A percentile compares a stretch with the other conserved stretches of the same genome.
phyloP scores from a whole-genome alignment of 768 basidiomycete genomes.

The Chalciporus piperatus region DNA sequence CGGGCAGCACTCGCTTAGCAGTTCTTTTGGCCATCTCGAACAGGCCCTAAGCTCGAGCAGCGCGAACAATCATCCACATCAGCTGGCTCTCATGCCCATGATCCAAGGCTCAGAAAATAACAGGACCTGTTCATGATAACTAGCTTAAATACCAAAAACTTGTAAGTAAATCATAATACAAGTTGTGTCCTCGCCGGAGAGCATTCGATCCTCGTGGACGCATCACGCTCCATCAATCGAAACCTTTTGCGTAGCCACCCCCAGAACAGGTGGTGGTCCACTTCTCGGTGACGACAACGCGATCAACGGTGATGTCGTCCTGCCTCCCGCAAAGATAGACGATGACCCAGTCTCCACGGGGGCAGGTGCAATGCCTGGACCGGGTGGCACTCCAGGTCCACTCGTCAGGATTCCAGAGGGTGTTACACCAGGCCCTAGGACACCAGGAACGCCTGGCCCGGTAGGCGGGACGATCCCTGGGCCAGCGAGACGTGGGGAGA shows the following conservation, averaged over 20 bases:
- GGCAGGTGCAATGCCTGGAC: conserved; percentile 27
- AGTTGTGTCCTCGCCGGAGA: not conserved
- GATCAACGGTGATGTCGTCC: conserved; percentile 27
- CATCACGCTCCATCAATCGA: conserved; percentile 19
- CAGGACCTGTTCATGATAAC: not conserved
- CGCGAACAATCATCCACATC: no score
- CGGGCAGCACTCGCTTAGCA: no score
- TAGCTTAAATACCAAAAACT: not conserved
- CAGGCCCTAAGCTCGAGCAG: no score
- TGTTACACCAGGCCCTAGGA: conserved; percentile 23
- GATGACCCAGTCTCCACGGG: conserved; percentile 9
- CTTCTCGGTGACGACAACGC: conserved; percentile 11
- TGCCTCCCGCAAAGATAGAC: conserved; percentile 11
- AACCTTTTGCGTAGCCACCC: conserved; percentile 16
- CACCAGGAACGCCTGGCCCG: conserved; percentile 26
- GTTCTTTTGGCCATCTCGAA: no score
- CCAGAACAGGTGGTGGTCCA: conserved; percentile 2
- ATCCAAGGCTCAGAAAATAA: not conserved
- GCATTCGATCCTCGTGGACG: not conserved
- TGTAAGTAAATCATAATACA: not conserved
- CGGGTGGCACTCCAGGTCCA: conserved; percentile 28
- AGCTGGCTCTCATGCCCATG: no score
- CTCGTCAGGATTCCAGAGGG: conserved; percentile 27
- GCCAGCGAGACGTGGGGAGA: conserved; percentile 30
- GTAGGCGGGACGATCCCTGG: conserved; percentile 29